Percentiles rank a stretch among this genome's conserved stretches.
These are phyloP conservation scores for Asterophora lycoperdoides DNA, from an alignment of 768 basidiomycete species.

Conservation along the genomic window DNA sequence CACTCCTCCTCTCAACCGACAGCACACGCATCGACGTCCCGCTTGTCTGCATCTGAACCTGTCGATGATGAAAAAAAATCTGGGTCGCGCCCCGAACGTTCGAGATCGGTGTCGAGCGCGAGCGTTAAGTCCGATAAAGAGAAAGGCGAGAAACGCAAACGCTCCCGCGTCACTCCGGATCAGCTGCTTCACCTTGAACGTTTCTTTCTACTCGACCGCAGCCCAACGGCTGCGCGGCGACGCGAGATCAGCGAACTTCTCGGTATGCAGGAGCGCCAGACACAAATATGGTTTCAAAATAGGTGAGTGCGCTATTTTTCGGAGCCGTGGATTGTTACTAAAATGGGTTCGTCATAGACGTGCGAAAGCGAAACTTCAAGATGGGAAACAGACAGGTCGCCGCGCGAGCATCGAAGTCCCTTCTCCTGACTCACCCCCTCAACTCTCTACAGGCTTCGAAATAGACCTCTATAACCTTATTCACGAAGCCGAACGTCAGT, in stretches of 20 bases:
- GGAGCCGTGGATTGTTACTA: neutral
- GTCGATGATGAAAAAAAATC: conserved; percentile 31
- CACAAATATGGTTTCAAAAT: conserved; percentile 90
- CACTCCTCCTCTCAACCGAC: neutral
- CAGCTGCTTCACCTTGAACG: conserved; percentile 75
- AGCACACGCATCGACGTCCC: conserved; percentile 10
- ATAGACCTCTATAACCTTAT: conserved; percentile 60
- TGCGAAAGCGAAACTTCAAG: conserved; percentile 75
- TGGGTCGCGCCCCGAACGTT: conserved; percentile 32
- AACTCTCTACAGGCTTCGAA: conserved; percentile 49
- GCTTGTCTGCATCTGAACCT: conserved; percentile 12
- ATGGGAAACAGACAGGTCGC: conserved; percentile 46
- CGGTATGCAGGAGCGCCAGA: conserved; percentile 84
- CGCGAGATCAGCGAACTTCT: conserved; percentile 70
- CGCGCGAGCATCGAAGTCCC: conserved; percentile 29
- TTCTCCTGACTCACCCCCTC: conserved; percentile 48
- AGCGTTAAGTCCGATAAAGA: conserved; percentile 38
- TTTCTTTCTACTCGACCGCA: conserved; percentile 63
- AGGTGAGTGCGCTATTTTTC: conserved; percentile 38
- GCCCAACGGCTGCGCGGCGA: conserved; percentile 66
- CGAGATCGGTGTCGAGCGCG: conserved; percentile 25
- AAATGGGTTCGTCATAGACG: conserved; percentile 43
- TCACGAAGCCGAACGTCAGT: conserved; percentile 75
- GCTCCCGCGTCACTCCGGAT: conserved; percentile 74
- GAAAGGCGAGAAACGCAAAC: conserved; percentile 68